Percentiles rank a stretch among this genome's conserved stretches.
These are phyloP conservation scores for Paracorniculantispora psalliotae DNA, from an alignment of 2,329 filamentous ascomycete species.

Conservation along the genomic window DNA sequence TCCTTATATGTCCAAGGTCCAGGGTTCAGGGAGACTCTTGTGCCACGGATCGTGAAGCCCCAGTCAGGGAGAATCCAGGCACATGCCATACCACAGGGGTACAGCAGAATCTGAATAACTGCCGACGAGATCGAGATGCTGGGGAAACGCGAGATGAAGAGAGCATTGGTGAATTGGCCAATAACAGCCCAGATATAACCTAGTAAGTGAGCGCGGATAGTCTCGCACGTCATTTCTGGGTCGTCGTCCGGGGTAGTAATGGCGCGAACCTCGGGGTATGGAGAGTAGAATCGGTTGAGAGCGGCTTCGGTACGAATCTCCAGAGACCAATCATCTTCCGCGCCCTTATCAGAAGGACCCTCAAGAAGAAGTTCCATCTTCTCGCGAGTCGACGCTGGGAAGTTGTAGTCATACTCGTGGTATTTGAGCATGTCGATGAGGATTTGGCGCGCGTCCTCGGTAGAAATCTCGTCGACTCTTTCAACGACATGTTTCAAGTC, in stretches of 20 bases:
- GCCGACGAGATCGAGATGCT: constrained; percentile 4
- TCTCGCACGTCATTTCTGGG: constrained; percentile 4
- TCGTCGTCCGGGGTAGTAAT: constrained; percentile 8
- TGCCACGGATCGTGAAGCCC: constrained; percentile 11
- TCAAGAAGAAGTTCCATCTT: constrained; percentile 18
- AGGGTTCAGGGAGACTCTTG: constrained; percentile 29
- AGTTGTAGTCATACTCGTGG: constrained; percentile 24
- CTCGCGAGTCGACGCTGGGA: constrained; percentile 16
- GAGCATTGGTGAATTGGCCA: constrained; percentile 9
- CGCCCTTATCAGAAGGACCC: constrained; percentile 17
- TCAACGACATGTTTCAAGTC: constrained; percentile 20
- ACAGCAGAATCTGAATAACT: constrained; percentile 8
- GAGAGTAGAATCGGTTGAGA: constrained; percentile 9
- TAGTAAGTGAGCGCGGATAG: constrained; percentile 3
- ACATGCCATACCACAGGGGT: constrained; percentile 2
- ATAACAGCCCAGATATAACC: constrained; percentile 12
- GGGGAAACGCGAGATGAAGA: constrained; percentile 9
- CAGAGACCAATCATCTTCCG: constrained; percentile 5
- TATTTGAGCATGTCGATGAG: constrained; percentile 17
- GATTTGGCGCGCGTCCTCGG: constrained; percentile 19
- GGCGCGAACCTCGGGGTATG: constrained; percentile 11
- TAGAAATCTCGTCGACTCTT: constrained; percentile 18
- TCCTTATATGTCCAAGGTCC: constrained; percentile 37
- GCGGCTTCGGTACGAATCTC: constrained; percentile 10
- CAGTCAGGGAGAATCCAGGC: constrained; percentile 5